These are phyloP conservation scores for Truncatella angustata DNA, from an alignment of 2,329 filamentous ascomycete species.

Conservation along the genomic window DNA sequence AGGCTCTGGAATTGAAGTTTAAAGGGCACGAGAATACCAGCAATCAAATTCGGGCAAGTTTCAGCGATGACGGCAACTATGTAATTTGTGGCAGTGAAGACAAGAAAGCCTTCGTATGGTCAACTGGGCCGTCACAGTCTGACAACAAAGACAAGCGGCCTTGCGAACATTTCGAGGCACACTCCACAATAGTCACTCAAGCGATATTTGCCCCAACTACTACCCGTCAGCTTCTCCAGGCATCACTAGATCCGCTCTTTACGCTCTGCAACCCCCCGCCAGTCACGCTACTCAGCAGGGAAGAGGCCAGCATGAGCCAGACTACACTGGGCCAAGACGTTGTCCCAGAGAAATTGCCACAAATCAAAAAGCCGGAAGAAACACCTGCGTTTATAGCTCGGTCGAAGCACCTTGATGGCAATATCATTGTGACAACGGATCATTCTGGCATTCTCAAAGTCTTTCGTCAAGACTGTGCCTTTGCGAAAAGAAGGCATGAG, in stretches of 20 bases:
- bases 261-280: slow-evolving; percentile 95
- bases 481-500: slow-evolving; percentile 71
- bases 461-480: slow-evolving; percentile 92
- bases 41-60: slow-evolving; percentile 85
- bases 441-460: slow-evolving; percentile 88
- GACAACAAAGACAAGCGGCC: slow-evolving; percentile 77
- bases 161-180: slow-evolving; percentile 87
- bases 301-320: slow-evolving; percentile 54
- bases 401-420: slow-evolving; percentile 73
- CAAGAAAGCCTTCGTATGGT: slow-evolving; percentile 87
- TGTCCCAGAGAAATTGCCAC: slow-evolving; percentile 21
- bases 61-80: slow-evolving; percentile 83
- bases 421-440: slow-evolving; percentile 91
- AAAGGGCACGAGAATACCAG: slow-evolving; percentile 87
- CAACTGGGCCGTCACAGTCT: slow-evolving; percentile 55
- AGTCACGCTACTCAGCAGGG: slow-evolving; percentile 73
- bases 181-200: slow-evolving; percentile 84
- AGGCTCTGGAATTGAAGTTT: slow-evolving; percentile 83
- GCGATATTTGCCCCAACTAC: slow-evolving; percentile 79
- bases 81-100: slow-evolving; percentile 94
- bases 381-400: slow-evolving; percentile 76
- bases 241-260: slow-evolving; percentile 89
- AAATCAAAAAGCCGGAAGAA: slow-evolving; percentile 54
- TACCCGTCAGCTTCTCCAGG: slow-evolving; percentile 73
- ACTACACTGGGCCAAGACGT: slow-evolving; percentile 34